Evolutionary conservation across 129 eudicot species (phyloP), one percentile per base, ranked within the genome.

Genomic region (Scalesia atractyloides): DNA sequence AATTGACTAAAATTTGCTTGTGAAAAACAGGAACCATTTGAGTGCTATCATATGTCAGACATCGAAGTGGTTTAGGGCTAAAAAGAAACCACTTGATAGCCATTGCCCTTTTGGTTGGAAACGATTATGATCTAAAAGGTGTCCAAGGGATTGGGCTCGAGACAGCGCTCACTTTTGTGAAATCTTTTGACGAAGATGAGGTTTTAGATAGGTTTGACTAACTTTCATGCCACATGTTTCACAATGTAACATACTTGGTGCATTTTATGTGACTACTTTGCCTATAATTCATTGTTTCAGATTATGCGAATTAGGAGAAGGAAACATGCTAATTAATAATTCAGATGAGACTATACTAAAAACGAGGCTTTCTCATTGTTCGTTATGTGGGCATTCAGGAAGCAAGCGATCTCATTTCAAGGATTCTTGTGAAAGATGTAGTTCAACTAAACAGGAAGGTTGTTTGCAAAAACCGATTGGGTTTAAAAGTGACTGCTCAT

Each of bases 71-170:
- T 67, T 89, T 95, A 54, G 99, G 97, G 47, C 76, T 95, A 56
- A 86, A 82, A 72, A 90, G 96, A 73, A 85, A 95, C 36, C 99
- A 95, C 75, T 80, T 95, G 77, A 86, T 95, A 66, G 97, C 91
- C 64, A 74, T 90, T 24, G 85, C 88, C 49, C 92, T 95, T 84
- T 82, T 95, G 89, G 96, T 95, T 76, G 97, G 99, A 74, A 95
- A 83, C 39, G 97, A 90, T 75, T 81, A 84, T 51, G 86, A 90
- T 71, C 74, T 82, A 51, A 95, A 78, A 59, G 99, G 97, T 14
- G 86, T 95, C 62, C 87, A 69, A 70, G 94, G 99, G 60, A 84
- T 95, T 76, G 99, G 99, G 66, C 48, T 88, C 34, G 88, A 90
- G 53, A 86, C 88, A 16, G 94, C 99, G 47, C 84, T 95, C 79